Evolutionary conservation across 1,284 basidiomycete species (phyloP).

Genomic region (Schizophyllum amplum): DNA sequence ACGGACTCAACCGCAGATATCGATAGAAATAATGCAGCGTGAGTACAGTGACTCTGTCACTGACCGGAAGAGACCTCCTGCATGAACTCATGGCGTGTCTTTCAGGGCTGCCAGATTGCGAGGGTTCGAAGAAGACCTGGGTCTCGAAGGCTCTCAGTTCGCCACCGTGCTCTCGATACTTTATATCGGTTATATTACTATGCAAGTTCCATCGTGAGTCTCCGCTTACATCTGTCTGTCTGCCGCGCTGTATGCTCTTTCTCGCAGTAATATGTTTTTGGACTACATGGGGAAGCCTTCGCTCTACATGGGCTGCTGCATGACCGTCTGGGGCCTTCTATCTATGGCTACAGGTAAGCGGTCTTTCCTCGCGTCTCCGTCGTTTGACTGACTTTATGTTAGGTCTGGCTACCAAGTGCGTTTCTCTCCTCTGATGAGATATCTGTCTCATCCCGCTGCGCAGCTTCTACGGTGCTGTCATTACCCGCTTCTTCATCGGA

Average conservation of each 20-base stretch:
- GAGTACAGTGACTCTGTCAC: not conserved
- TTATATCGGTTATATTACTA: conserved; percentile 73
- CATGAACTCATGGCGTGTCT: too few species aligned
- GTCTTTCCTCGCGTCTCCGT: conserved; percentile 1
- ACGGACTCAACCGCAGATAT: conserved; percentile 39
- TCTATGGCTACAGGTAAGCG: conserved; percentile 49
- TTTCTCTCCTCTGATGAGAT: conserved; percentile 1
- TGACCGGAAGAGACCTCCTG: not conserved
- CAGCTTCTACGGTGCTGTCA: conserved; percentile 62
- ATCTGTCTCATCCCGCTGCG: not conserved
- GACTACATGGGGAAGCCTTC: conserved; percentile 69
- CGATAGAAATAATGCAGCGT: conserved; percentile 53
- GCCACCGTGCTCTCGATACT: conserved; percentile 66
- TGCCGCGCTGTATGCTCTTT: too few species aligned
- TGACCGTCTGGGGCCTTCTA: conserved; percentile 66
- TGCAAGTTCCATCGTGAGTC: conserved; percentile 72
- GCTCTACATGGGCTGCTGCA: conserved; percentile 45
- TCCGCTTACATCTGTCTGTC: too few species aligned
- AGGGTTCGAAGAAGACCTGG: conserved; percentile 65
- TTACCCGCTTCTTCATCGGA: conserved; percentile 75
- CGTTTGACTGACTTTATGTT: conserved; percentile 8
- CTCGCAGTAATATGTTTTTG: conserved; percentile 69
- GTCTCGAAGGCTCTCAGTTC: conserved; percentile 58
- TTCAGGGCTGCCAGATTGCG: conserved; percentile 54
- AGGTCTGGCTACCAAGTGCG: conserved; percentile 52